Percentiles rank a stretch among this genome's conserved stretches.
Conservation (phyloP, 306 rosid genomes). For the Arachis hypogaea region DNA sequence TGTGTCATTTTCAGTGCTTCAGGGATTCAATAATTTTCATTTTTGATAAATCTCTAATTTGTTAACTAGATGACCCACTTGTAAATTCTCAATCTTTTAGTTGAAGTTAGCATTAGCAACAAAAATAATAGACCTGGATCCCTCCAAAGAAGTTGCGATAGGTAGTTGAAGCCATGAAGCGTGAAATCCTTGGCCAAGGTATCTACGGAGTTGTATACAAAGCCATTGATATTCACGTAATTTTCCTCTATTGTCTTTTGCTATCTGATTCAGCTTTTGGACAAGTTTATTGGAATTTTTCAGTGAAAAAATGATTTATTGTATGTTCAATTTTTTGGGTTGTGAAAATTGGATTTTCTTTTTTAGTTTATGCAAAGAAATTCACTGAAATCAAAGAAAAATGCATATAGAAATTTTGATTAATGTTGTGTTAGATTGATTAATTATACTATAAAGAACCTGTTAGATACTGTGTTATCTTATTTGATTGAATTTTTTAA, state of each 20-base stretch:
- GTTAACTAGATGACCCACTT: slow-evolving; percentile 4
- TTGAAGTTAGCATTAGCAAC: neutral
- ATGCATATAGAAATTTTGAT: neutral
- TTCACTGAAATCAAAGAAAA: neutral
- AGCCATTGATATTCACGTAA: slow-evolving; percentile 94
- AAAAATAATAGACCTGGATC: slow-evolving; percentile 64
- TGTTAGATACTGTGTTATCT: no score
- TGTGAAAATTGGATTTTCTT: slow-evolving; percentile 9
- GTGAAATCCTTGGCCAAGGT: slow-evolving; percentile 96
- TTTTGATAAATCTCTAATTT: slow-evolving; percentile 11
- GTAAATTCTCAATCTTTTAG: slow-evolving; percentile 5
- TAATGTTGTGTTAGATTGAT: no score
- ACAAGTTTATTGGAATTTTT: neutral
- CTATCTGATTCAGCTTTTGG: neutral
- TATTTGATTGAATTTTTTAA: no score
- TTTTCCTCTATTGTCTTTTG: neutral
- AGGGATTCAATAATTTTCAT: slow-evolving; percentile 3
- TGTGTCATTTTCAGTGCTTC: slow-evolving; percentile 8
- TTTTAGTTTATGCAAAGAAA: neutral
- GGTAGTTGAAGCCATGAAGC: slow-evolving; percentile 68
- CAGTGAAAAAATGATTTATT: neutral
- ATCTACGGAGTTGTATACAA: slow-evolving; percentile 98
- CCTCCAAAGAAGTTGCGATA: slow-evolving; percentile 83
- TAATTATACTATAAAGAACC: no score
- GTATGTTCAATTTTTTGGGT: no score